A percentile compares a stretch with the other conserved stretches of the same genome.
phyloP scores from a whole-genome alignment of 73 alveolate species.

The Paramecium sexaurelia region DNA sequence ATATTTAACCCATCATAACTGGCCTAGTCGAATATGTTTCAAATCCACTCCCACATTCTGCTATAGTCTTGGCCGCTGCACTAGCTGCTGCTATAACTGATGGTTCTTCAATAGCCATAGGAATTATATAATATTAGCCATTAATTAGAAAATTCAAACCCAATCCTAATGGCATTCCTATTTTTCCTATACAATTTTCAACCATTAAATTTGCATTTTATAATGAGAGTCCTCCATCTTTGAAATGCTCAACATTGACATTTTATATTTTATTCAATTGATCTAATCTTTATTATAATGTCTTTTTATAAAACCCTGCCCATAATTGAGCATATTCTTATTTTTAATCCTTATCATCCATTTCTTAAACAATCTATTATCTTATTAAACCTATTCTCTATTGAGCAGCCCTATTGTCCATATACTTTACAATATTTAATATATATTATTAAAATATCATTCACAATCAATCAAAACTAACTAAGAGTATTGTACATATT shows the following conservation, averaged over 20 bases:
- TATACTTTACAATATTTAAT: neutral
- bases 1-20: constrained; percentile 95
- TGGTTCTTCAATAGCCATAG: constrained; percentile 99
- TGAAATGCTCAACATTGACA: constrained; percentile 42
- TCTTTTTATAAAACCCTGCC: constrained; percentile 67
- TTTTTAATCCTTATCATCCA: neutral
- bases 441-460: neutral
- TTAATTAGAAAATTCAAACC: constrained; percentile 94
- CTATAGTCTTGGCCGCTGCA: constrained; percentile 92
- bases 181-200: constrained; percentile 95
- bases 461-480: neutral
- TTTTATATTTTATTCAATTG: constrained; percentile 51
- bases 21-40: constrained; percentile 85
- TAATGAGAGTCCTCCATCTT: constrained; percentile 89
- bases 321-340: constrained; percentile 21
- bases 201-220: constrained; percentile 94
- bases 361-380: neutral
- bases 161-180: constrained; percentile 94
- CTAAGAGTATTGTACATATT: neutral
- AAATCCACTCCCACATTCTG: constrained; percentile 93
- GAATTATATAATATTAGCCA: constrained; percentile 88
- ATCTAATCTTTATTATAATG: constrained; percentile 62
- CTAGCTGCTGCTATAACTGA: constrained; percentile 99
- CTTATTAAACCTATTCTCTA: constrained; percentile 22
- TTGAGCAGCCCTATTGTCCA: constrained; percentile 26